These are phyloP conservation scores for Ogataea methylovora DNA, from an alignment of 805 yeast genomes.

Conservation along the genomic window DNA sequence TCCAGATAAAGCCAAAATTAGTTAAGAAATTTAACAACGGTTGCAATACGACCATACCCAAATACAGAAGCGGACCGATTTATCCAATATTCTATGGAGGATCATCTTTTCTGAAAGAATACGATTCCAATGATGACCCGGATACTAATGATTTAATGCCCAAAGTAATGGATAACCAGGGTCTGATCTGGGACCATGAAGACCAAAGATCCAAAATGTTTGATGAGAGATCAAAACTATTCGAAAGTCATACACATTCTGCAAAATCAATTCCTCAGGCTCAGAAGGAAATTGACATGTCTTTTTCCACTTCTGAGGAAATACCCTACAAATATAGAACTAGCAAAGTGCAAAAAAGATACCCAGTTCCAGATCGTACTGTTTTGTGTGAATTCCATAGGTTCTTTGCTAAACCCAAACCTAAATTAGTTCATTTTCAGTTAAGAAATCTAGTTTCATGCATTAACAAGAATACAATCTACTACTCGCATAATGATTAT, in stretches of 20 bases:
- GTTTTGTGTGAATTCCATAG: conserved; percentile 31
- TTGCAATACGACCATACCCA: too few species aligned
- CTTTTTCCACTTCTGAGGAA: background rate
- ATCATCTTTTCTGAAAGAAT: background rate
- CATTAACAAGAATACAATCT: conserved; percentile 21
- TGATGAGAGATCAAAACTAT: conserved; percentile 12
- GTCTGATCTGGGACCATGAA: conserved; percentile 19
- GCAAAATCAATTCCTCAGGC: conserved; percentile 16
- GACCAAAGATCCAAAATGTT: conserved; percentile 14
- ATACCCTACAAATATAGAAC: too few species aligned
- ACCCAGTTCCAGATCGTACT: conserved; percentile 6
- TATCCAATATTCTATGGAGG: too few species aligned
- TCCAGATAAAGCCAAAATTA: too few species aligned
- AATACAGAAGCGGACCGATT: too few species aligned
- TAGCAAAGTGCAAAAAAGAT: background rate
- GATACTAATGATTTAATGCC: conserved; percentile 4
- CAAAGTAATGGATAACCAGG: conserved; percentile 25
- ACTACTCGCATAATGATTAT: conserved; percentile 13
- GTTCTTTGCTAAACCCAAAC: conserved; percentile 36
- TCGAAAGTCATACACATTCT: conserved; percentile 18
- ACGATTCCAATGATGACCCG: background rate
- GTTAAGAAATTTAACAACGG: too few species aligned
- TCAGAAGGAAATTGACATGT: conserved; percentile 15
- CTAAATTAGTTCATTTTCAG: conserved; percentile 51
- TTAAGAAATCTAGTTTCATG: conserved; percentile 42